These are phyloP conservation scores for Globisporangium paddicum DNA, from an alignment of 352 stramenopile species.

Conservation along the genomic window DNA sequence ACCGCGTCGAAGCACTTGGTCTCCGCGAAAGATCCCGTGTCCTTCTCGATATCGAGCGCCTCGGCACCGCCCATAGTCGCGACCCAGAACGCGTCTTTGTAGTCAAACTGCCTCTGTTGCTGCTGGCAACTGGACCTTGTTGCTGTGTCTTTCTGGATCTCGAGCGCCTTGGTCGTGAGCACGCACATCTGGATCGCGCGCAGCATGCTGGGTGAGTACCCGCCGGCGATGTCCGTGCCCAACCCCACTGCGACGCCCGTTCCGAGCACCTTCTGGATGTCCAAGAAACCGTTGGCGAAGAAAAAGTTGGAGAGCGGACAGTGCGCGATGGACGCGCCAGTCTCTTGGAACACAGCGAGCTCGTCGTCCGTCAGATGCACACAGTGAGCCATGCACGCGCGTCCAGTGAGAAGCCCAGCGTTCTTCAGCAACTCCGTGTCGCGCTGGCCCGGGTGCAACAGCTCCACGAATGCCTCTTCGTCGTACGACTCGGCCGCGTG, in stretches of 20 bases:
- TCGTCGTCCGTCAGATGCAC: slow-evolving; percentile 75
- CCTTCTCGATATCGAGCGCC: slow-evolving; percentile 57
- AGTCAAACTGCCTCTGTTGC: slow-evolving; percentile 35
- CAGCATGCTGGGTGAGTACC: slow-evolving; percentile 89
- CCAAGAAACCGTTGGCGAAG: slow-evolving; percentile 71
- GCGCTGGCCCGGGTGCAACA: slow-evolving; percentile 51
- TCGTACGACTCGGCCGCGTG: slow-evolving; percentile 84
- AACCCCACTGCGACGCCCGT: slow-evolving; percentile 55
- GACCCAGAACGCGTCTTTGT: slow-evolving; percentile 83
- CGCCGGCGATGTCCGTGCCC: slow-evolving; percentile 89
- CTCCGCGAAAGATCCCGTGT: slow-evolving; percentile 72
- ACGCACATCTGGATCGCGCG: slow-evolving; percentile 79
- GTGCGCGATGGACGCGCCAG: slow-evolving; percentile 71
- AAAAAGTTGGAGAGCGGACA: slow-evolving; percentile 92
- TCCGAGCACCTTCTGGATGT: slow-evolving; percentile 46
- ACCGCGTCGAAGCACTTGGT: slow-evolving; percentile 87
- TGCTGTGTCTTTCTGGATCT: slow-evolving; percentile 30
- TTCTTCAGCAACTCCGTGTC: slow-evolving; percentile 73
- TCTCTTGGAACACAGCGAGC: slow-evolving; percentile 39
- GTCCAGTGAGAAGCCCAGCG: slow-evolving; percentile 55
- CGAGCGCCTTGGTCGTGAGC: slow-evolving; percentile 60
- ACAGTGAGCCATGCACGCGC: slow-evolving; percentile 84
- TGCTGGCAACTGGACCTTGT: not conserved
- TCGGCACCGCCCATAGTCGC: slow-evolving; percentile 83
- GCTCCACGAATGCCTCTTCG: slow-evolving; percentile 78